A percentile compares a stretch with the other conserved stretches of the same genome.
Conservation (phyloP, 2,329 filamentous ascomycete genomes). For the Coniochaeta pulveracea region DNA sequence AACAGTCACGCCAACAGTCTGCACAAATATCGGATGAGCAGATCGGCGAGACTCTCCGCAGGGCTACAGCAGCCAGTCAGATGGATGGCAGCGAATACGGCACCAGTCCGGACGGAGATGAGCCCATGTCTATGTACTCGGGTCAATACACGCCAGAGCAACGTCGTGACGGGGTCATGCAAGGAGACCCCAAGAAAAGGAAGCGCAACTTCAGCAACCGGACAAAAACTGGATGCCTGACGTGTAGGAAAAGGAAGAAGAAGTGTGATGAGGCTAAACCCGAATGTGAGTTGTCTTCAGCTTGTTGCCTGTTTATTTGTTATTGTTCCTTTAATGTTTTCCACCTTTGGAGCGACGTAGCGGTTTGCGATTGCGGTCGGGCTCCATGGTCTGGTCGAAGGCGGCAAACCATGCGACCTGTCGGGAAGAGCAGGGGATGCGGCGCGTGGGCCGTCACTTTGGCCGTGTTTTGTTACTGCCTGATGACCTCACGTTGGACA, state of each 20-base stretch:
- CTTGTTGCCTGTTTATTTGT: conserved; percentile 3
- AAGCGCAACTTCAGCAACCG: conserved; percentile 86
- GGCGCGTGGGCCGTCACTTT: conserved; percentile 5
- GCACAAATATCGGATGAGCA: conserved; percentile 40
- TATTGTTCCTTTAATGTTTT: conserved; percentile 5
- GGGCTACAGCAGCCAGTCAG: conserved; percentile 32
- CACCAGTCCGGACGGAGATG: conserved; percentile 43
- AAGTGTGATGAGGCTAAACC: conserved; percentile 95
- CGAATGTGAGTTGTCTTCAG: conserved; percentile 57
- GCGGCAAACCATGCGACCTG: too few species aligned
- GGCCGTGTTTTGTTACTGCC: conserved; percentile 8
- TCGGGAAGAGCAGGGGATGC: too few species aligned
- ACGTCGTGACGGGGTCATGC: conserved; percentile 35
- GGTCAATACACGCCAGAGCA: conserved; percentile 34
- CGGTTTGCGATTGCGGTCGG: too few species aligned
- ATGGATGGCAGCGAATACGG: conserved; percentile 37
- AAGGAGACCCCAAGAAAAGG: conserved; percentile 55
- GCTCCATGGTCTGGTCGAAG: too few species aligned
- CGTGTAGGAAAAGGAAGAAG: conserved; percentile 87
- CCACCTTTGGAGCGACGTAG: too few species aligned
- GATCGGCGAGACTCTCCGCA: conserved; percentile 29
- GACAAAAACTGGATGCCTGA: conserved; percentile 92
- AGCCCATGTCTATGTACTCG: conserved; percentile 29
- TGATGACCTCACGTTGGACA: conserved; percentile 9
- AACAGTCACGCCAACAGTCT: conserved; percentile 30